Base-by-base conservation (phyloP, 78 protist genomes). In the Cavenderia fasciculata region DNA sequence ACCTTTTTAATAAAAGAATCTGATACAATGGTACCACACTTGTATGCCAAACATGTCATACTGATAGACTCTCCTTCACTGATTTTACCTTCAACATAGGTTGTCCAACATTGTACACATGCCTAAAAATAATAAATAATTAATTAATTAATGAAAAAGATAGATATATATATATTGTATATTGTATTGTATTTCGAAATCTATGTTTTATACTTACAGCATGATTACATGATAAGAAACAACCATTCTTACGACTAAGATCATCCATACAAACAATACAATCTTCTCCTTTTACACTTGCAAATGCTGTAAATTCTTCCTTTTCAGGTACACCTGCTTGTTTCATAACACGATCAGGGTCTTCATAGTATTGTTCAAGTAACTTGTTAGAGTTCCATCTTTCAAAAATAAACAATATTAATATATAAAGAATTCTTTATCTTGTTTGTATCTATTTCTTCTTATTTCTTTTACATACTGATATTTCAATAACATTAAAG, bases 331-430 rank as follows among this genome's bases (percentile, higher is more conserved):
- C 41, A 66, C 88, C 88, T 25, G 88, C 75, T 41, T 34, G 29
- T 29, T 19, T 7, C 7, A 34, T 52, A 11, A 79, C 88, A 27
- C n/a, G 31, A 1, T 79, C 88, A 36, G 88, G 88, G 29, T 79
- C 70, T 33, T 79, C 88, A 66, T 79, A 79, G 51, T 66, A 79
- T 66, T 51, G 69, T 66, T 79, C 88, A 49, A 79, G 54, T 29
- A 79, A 29, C 41, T 79, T 79, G 33, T 79, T 79, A 29, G 59
- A 52, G 40, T 79, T 79, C 88, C 88, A 79, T 66, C 86, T 75
- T 14, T 44, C 40, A 8, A 27, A 54, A 38, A 8, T 47, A 51
- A 46, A 47, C n/a, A 46, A 38, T 5, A 6, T 25, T 40, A 41
- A 25, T 44, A 69, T 3, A 29, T 44, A 44, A 68, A 68, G 5